phyloP scores from a whole-genome alignment of 495 filamentous ascomycete genomes.

The Cryomyces minteri region DNA sequence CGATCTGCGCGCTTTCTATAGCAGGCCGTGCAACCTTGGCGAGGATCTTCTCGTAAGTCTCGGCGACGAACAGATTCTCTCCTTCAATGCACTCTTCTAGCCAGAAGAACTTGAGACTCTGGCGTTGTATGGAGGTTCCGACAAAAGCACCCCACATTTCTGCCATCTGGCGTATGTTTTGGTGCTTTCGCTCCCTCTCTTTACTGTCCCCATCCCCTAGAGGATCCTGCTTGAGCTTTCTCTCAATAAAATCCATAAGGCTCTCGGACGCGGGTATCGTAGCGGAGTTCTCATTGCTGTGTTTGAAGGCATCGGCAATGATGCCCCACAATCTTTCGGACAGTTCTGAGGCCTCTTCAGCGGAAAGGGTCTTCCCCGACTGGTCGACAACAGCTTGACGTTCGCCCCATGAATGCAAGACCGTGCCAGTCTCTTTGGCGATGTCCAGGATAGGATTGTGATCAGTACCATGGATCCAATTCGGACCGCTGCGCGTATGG shows the following conservation, averaged over 20 bases:
- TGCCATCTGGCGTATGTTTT: slow-evolving; percentile 41
- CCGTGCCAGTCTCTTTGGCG: slow-evolving; percentile 47
- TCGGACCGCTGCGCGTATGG: slow-evolving; percentile 44
- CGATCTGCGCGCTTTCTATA: slow-evolving; percentile 41
- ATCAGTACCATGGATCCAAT: slow-evolving; percentile 86
- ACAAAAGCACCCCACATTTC: slow-evolving; percentile 81
- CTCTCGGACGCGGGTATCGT: slow-evolving; percentile 48
- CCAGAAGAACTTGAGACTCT: slow-evolving; percentile 86
- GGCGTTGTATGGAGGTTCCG: slow-evolving; percentile 53
- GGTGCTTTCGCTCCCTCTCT: slow-evolving; percentile 21
- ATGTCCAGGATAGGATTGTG: slow-evolving; percentile 73
- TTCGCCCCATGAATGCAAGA: slow-evolving; percentile 37
- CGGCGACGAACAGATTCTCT: slow-evolving; percentile 76
- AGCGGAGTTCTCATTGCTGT: slow-evolving; percentile 49
- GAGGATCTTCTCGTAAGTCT: slow-evolving; percentile 67
- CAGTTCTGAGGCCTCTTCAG: slow-evolving; percentile 30
- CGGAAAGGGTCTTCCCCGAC: slow-evolving; percentile 37
- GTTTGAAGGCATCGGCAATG: slow-evolving; percentile 57
- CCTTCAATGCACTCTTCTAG: slow-evolving; percentile 91
- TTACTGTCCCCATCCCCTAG: slow-evolving; percentile 31
- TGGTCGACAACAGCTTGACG: slow-evolving; percentile 40
- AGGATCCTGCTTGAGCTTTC: slow-evolving; percentile 24
- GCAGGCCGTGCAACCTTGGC: slow-evolving; percentile 44
- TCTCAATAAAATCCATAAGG: slow-evolving; percentile 58
- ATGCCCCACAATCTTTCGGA: slow-evolving; percentile 58